Evolutionary conservation across 371 early-diverging fungal genomes (phyloP).

Genomic region (Basidiobolus meristosporus): DNA sequence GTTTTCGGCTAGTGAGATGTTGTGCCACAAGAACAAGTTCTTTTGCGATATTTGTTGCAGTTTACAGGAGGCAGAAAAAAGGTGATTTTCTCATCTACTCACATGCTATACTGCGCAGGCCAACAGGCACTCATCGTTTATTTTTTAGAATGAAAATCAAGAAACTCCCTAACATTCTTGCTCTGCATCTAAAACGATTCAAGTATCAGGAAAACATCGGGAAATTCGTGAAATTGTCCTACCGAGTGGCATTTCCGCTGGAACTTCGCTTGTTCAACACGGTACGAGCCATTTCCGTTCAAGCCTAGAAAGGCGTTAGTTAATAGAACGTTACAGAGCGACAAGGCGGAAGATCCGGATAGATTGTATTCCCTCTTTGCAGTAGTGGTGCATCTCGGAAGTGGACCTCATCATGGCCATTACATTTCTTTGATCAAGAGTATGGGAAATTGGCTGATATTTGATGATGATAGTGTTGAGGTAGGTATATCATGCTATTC

Average conservation of each 20-base stretch:
- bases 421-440: slow-evolving; percentile 83
- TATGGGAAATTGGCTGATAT: slow-evolving; percentile 73
- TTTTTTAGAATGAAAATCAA: slow-evolving; percentile 82
- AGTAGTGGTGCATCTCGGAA: slow-evolving; percentile 88
- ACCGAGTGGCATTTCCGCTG: slow-evolving; percentile 84
- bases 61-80: slow-evolving; percentile 89
- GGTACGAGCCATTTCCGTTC: no score
- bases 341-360: slow-evolving; percentile 71
- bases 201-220: slow-evolving; percentile 86
- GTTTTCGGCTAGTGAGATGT: slow-evolving; percentile 83
- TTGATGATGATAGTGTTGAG: slow-evolving; percentile 87
- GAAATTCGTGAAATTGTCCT: slow-evolving; percentile 80
- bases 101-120: no score
- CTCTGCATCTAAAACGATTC: slow-evolving; percentile 89
- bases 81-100: slow-evolving; percentile 14
- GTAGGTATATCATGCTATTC: slow-evolving; percentile 10
- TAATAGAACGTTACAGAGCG: slow-evolving; percentile 33
- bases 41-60: slow-evolving; percentile 88
- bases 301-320: no score
- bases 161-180: slow-evolving; percentile 79
- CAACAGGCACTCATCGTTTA: no score
- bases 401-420: slow-evolving; percentile 93
- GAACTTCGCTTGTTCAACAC: slow-evolving; percentile 88
- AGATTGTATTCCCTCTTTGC: slow-evolving; percentile 74
- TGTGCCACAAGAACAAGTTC: slow-evolving; percentile 90